Evolutionary conservation across 768 basidiomycete genomes (phyloP), one percentile per base, ranked within the genome.

Genomic region (Russula foetens): DNA sequence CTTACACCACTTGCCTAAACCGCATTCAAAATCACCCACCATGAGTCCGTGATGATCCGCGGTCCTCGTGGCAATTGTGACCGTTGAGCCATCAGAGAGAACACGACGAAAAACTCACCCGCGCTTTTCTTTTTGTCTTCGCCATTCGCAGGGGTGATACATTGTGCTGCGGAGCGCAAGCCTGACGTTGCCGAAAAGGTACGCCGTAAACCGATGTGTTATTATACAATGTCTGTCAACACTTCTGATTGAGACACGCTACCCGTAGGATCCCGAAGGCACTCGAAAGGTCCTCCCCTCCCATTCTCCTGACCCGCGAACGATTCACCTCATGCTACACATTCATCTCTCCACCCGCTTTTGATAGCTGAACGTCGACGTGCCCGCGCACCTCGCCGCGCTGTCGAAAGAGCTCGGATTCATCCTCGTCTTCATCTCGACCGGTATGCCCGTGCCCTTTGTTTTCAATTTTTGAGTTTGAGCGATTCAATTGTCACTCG

Each of bases 171-270:
- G 2, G 95, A 98, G 74, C 75, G 96, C 62, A 77, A 94, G 46
- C 93, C 95, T 5, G 94, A 98, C 69, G 89, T 92, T 14, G 94
- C 92, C 58, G 92, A 96, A 71, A 88, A 88, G 76, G 93, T 90
- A 63, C 52, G 79, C 70, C 49, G 35, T 24, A 41, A 3, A 17
- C 12, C 39, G 15, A 19, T 41, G 24, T 31, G 53, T 44, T 35
- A 35, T 11, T 35, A n/a, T n/a, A n/a, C n/a, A 39, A 24, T 15
- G 9, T 11, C 26, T 56, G 9, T 11, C 26, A 53, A 12, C 29
- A 39, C 41, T 35, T 7, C 44, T 53, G 28, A 53, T 26, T 11
- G 44, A 45, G 53, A 26, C 28, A 14, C 19, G 35, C n/a, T 19
- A n/a, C 9, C 26, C 24, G 14, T 64, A 89, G 85, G 80, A 92